Base-by-base conservation (phyloP, 352 stramenopile genomes). In the Phytophthora kernoviae region DNA sequence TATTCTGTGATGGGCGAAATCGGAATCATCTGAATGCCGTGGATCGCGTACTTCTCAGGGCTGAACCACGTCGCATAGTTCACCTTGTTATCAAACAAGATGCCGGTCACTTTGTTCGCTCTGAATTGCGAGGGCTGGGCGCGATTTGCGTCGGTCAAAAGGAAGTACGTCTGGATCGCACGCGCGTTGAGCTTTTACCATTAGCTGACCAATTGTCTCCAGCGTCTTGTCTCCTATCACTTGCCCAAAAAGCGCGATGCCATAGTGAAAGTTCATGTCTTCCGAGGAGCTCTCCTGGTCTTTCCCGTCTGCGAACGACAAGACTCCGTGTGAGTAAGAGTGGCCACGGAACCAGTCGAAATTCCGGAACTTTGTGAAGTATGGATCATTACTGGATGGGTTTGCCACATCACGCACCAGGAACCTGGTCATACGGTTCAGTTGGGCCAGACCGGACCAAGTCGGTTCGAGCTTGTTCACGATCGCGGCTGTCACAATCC, bases 21-120 rank as follows among this genome's bases (percentile, higher is more conserved):
- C 6, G 68, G 77, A 39, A 87, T 77, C 78, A 88, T 88, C 54
- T 88, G 78, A 43, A 87, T 87, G 33, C 77, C 77, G 51, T 87
- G 77, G 60, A 87, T 87, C 18, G 63, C 76, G 52, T 82, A 73
- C 48, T 79, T 78, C 51, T 85, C 62, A 1, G 64, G 33, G 24
- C 75, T 84, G 62, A 84, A 87, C 72, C 74, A 87, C 36, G 75
- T 83, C 22, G 78, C 58, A 46, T 88, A 88, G 65, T 79, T 72
- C 10, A 58, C 71, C 55, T 87, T 87, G 58, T 87, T 87, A 33
- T 87, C 75, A 34, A 75, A 70, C 22, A 86, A 65, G 4, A 88
- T 82, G 20, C 77, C 75, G 4, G 74, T 69, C 7, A 83, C 77
- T 49, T 82, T 82, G 63, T 84, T 84, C 5, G 54, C 42, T 2